Evolutionary conservation across 495 filamentous ascomycete species (phyloP), one percentile per base, ranked within the genome.

Genomic region (Hypoxylon lenormandii): DNA sequence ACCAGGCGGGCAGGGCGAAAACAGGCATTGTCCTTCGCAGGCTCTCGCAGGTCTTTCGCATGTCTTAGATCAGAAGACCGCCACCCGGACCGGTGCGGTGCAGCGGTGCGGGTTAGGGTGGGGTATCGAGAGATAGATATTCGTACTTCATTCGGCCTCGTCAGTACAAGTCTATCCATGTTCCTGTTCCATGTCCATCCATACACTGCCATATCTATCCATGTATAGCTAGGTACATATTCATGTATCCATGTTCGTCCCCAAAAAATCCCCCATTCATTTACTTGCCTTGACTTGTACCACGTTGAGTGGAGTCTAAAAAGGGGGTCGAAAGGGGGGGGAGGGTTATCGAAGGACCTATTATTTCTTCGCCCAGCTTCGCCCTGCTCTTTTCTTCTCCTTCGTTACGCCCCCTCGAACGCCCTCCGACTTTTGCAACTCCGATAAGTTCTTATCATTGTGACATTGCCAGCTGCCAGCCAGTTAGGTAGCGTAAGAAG

Each of bases 1-100:
- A 71, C 57, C 58, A 53, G 38, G 38, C 6, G 36, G 2, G 10
- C 36, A 10, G 10, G 46, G 30, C 49, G 50, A 65, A 49, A 3
- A 7, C 53, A 63, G 12, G 49, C 51, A 36, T 2, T 16, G 40
- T 7, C 40, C 4, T 11, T 8, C 4, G 30, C 30, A n/a, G n/a
- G n/a, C n/a, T n/a, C n/a, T n/a, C n/a, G n/a, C n/a, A n/a, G n/a
- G 30, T 33, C 30, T 33, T 33, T 11, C n/a, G 16, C 16, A 43
- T 65, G 48, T 66, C 62, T 63, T 71, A 71, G 68, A 71, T 66
- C 68, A 71, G 62, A 63, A 66, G 58, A 71, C 58, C 47, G 57
- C 57, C 62, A 71, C 68, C 62, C 62, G 62, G 57, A 16, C 61
- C 62, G 62, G 68, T 57, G 47, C 60, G 60, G 66, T 60, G 54